These are phyloP conservation scores for Ploettnerulaceae sp. DNA, from an alignment of 2,329 filamentous ascomycete species.

Conservation along the genomic window DNA sequence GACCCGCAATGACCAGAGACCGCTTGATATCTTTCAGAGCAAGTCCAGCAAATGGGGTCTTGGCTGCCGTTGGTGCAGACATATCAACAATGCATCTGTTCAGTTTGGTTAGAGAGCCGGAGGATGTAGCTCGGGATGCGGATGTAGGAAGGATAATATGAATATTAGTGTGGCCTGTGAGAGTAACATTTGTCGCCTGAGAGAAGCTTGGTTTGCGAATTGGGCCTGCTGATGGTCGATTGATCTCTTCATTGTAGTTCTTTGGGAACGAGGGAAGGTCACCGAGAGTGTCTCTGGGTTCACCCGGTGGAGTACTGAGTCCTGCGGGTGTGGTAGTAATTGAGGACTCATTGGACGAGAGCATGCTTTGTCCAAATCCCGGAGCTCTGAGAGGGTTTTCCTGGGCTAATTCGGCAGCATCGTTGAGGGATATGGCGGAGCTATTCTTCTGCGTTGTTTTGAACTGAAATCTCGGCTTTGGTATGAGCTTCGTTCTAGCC, in stretches of 20 bases:
- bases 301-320: slow-evolving; percentile 25
- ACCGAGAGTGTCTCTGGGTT: slow-evolving; percentile 37
- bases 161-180: slow-evolving; percentile 61
- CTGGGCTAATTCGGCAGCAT: slow-evolving; percentile 50
- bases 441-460: slow-evolving; percentile 52
- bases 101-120: slow-evolving; percentile 68
- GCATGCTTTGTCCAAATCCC: slow-evolving; percentile 31
- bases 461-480: slow-evolving; percentile 81
- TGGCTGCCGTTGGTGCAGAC: slow-evolving; percentile 58
- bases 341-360: slow-evolving; percentile 38
- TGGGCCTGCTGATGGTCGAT: slow-evolving; percentile 31
- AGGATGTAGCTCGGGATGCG: slow-evolving; percentile 65
- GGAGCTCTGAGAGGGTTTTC: slow-evolving; percentile 41
- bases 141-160: slow-evolving; percentile 74
- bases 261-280: slow-evolving; percentile 39
- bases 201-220: slow-evolving; percentile 61
- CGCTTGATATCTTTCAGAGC: slow-evolving; percentile 63
- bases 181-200: slow-evolving; percentile 53
- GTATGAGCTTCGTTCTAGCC: slow-evolving; percentile 61
- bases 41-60: slow-evolving; percentile 64
- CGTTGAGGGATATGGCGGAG: slow-evolving; percentile 49
- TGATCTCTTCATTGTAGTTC: slow-evolving; percentile 56
- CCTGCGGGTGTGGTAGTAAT: slow-evolving; percentile 36
- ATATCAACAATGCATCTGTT: slow-evolving; percentile 73
- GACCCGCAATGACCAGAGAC: slow-evolving; percentile 72